Base-by-base conservation (phyloP, 345 rosid species). In the Mercurialis annua region DNA sequence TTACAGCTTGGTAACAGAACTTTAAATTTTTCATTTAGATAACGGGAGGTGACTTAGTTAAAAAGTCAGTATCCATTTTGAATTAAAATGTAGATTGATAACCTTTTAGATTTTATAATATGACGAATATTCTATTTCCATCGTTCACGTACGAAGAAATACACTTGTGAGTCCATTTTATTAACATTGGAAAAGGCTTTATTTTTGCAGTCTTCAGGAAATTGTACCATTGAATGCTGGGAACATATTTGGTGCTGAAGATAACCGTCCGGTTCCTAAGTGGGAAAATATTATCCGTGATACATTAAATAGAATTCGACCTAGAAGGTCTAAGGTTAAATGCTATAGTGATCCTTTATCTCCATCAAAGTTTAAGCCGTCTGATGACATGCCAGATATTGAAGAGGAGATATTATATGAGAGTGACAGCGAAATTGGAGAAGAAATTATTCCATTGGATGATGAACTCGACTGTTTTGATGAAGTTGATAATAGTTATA, bases 271-370 rank as follows among this genome's bases (percentile, higher is more conserved):
- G 0, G 90, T 87, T 68, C 74, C 81, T 15, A 86, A 76, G 76
- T 90, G 97, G 98, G 98, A 90, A 82, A 89, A 83, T 70, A 82
- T 87, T 40, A 85, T 93, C 51, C 94, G 97, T 50, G 87, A 84
- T 30, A 78, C 92, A 48, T 80, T 93, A 50, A 81, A 84, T 69
- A 77, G 88, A 80, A 76, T 86, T 66, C 80, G 73, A 65, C 89
- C 85, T 47, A 69, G 76, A 48, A 64, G 52, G 47, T 36, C 76
- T 4, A 85, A 62, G 59, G 76, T 89, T 59, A 90, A 93, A 67
- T 82, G 88, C 78, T 82, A 87, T 57, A 93, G 97, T 83, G 98
- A 93, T 77, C 98, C 97, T n/a, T 86, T 94, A 47, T 90, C 98
- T 66, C 98, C 98, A 10, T 87, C 96, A 38, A 93, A 83, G 74